Conservation (phyloP, 2,329 filamentous ascomycete species). For the Curvularia eragrostidis region DNA sequence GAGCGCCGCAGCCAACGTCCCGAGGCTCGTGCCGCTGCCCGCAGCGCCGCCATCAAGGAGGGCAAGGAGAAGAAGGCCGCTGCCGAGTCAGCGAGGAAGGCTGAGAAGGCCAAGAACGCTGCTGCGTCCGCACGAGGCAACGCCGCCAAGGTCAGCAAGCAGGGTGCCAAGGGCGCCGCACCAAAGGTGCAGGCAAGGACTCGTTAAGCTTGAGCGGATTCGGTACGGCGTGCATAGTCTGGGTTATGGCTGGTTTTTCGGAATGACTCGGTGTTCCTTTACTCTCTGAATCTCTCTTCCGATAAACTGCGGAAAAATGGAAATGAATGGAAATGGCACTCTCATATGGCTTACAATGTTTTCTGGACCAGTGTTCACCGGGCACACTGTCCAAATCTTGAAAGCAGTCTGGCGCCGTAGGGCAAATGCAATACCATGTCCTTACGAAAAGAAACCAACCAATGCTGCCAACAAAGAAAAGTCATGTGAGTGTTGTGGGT, state of each 20-base stretch:
- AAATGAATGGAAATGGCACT: constrained; percentile 41
- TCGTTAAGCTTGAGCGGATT: constrained; percentile 68
- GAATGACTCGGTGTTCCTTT: constrained; percentile 41
- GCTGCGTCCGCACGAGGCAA: constrained; percentile 77
- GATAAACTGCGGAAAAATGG: constrained; percentile 35
- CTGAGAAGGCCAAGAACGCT: constrained; percentile 96
- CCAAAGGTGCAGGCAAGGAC: constrained; percentile 84
- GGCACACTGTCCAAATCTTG: constrained; percentile 30
- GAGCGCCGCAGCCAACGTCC: constrained; percentile 95
- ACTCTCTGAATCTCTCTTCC: constrained; percentile 32
- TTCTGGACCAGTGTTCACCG: constrained; percentile 32
- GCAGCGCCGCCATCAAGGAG: constrained; percentile 89
- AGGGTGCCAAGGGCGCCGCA: constrained; percentile 90
- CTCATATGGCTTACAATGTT: constrained; percentile 34
- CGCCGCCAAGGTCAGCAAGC: constrained; percentile 88
- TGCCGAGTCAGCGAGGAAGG: constrained; percentile 91
- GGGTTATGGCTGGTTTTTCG: constrained; percentile 38
- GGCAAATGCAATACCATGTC: constrained; percentile 48
- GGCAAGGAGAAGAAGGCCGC: constrained; percentile 98
- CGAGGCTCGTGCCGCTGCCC: constrained; percentile 92
- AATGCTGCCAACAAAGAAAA: neutral
- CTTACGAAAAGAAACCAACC: constrained; percentile 32
- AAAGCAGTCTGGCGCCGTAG: constrained; percentile 42
- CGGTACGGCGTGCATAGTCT: constrained; percentile 31
- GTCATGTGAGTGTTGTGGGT: neutral